phyloP scores from a whole-genome alignment of 164 flowering plant genomes.

The Sextonia rubra region DNA sequence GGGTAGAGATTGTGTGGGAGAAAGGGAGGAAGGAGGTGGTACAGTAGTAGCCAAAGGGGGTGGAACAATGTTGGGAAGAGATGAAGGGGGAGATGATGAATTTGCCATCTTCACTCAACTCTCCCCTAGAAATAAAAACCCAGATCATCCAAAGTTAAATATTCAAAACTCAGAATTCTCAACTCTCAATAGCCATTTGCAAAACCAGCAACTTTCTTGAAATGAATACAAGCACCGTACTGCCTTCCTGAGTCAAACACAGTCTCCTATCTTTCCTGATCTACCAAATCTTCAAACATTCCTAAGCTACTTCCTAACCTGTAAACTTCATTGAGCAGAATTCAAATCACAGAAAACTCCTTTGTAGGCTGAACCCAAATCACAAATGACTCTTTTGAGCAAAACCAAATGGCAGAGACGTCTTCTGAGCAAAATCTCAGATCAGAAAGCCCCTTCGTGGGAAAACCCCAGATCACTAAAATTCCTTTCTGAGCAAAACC shows the following conservation, averaged over 20 bases:
- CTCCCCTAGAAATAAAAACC: neutral
- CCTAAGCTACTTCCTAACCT: neutral
- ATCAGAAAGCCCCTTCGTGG: neutral
- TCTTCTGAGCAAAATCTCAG: neutral
- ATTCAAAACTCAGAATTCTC: neutral
- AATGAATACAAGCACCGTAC: neutral
- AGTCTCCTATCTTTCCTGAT: neutral
- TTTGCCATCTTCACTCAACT: constrained; percentile 17
- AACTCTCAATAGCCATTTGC: neutral
- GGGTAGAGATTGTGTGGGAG: constrained; percentile 17
- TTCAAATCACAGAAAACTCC: neutral
- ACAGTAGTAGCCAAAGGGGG: constrained; percentile 22
- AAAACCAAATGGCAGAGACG: neutral
- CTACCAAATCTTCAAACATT: neutral
- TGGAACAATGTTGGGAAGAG: constrained; percentile 12
- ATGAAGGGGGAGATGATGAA: constrained; percentile 33
- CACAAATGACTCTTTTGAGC: neutral
- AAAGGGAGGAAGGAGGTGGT: constrained; percentile 14
- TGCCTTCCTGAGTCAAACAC: constrained; percentile 2
- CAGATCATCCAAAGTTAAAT: neutral
- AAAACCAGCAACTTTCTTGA: neutral
- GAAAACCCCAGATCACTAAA: constrained; percentile 7
- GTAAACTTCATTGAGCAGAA: neutral
- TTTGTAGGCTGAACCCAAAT: neutral
- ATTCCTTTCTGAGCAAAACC: neutral